Percentiles rank a stretch among this genome's conserved stretches.
Evolutionary conservation across 768 basidiomycete species (phyloP).

Genomic region (Boletus sp.): DNA sequence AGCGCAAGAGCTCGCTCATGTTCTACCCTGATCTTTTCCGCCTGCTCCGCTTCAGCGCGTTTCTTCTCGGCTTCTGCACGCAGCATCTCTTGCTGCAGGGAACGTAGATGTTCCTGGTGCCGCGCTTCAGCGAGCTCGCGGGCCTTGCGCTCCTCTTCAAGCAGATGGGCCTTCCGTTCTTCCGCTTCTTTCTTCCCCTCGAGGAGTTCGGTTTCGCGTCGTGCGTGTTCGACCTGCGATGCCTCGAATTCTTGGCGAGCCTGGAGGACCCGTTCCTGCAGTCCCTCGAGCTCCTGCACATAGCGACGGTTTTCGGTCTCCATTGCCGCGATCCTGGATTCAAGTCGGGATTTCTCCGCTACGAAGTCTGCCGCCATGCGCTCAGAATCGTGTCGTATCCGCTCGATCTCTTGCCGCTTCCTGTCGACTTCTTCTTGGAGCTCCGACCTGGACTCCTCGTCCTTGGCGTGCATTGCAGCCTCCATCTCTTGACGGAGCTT

Average conservation of each 20-base stretch:
- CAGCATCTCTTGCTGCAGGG: slow-evolving; percentile 25
- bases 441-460: slow-evolving; percentile 45
- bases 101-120: slow-evolving; percentile 30
- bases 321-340: slow-evolving; percentile 27
- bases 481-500: slow-evolving; percentile 46
- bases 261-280: slow-evolving; percentile 29
- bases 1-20: slow-evolving; percentile 30
- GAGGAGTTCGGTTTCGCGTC: slow-evolving; percentile 28
- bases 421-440: slow-evolving; percentile 43
- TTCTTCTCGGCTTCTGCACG: slow-evolving; percentile 24
- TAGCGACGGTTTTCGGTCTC: slow-evolving; percentile 21
- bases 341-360: slow-evolving; percentile 35
- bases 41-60: slow-evolving; percentile 22
- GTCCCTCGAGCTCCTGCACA: slow-evolving; percentile 16
- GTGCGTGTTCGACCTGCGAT: slow-evolving; percentile 27
- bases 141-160: slow-evolving; percentile 32
- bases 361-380: slow-evolving; percentile 40
- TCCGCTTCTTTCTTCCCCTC: slow-evolving; percentile 25
- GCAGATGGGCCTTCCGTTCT: slow-evolving; percentile 24
- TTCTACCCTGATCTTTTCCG: slow-evolving; percentile 24
- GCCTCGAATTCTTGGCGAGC: slow-evolving; percentile 28
- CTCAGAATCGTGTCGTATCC: slow-evolving; percentile 39
- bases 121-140: slow-evolving; percentile 26
- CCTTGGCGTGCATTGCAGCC: slow-evolving; percentile 40
- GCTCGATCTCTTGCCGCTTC: slow-evolving; percentile 42